Base-by-base conservation (phyloP, 2,329 filamentous ascomycete species). In the Aaosphaeria pasadenensis region DNA sequence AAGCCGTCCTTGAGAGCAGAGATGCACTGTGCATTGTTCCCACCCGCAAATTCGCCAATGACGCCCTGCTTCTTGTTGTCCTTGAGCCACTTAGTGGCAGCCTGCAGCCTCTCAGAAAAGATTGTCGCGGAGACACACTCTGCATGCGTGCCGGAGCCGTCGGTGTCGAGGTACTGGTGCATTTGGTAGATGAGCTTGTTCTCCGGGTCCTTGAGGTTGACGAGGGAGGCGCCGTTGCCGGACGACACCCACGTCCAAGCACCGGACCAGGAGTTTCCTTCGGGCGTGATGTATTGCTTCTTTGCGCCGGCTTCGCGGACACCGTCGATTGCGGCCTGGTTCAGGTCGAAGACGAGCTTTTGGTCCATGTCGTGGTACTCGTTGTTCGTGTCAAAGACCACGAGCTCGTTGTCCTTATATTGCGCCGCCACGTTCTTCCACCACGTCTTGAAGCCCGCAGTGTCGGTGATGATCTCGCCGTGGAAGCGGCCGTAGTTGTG, bases 121-220 rank as follows among this genome's bases (percentile, higher is more conserved):
- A 83, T 79, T n/a, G 79, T 83, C 5, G 64, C 52, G 50, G 63
- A 74, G 11, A 81, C 78, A 58, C 81, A 84, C 30, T 68, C 66
- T 3, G 66, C 68, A 2, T 67, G 70, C 0, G 79, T 82, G 6
- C 80, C 80, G 2, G 74, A 78, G 45, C 77, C 75, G 50, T 83
- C 80, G 0, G 66, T 69, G 66, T 84, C 80, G 35, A 83, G 79
- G 57, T 83, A 84, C 67, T 83, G 80, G 61, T 84, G 80, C 80
- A 83, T 83, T 58, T 83, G 78, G 65, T 80, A 83, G 60, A 83
- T 66, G 48, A 83, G 72, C 58, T 79, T 80, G 66, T 81, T 67
- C 41, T 70, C 50, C 0, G 79, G 72, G 52, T 84, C 80, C 6
- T 74, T 78, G 39, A 83, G 71, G 17, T 54, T 65, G 47, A 74